Base-by-base conservation (phyloP, 2,329 filamentous ascomycete genomes). In the Hypoxylon sp. region DNA sequence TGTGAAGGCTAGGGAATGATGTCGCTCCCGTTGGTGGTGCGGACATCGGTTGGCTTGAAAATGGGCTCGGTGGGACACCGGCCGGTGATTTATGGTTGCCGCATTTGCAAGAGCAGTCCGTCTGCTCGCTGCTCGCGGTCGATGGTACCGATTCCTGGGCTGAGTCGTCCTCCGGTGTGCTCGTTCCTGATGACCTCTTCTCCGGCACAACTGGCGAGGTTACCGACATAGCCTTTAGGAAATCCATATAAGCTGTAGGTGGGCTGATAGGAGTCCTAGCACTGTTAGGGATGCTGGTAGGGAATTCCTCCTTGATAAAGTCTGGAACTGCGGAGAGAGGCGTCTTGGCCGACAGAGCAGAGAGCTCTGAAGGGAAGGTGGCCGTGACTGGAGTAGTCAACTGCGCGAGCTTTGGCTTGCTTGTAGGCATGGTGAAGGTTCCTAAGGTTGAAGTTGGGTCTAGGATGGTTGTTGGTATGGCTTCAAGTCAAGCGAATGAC, bases 261-360 rank as follows among this genome's bases (percentile, higher is more conserved):
- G 95, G 95, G 57, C 92, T 97, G 79, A 98, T 97, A 54, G 95
- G 95, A 3, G 95, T 98, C 82, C 90, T 91, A 64, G 89, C 81
- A 81, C 66, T 90, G 87, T 64, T 91, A 85, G 76, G 73, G 57
- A 74, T 78, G 81, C 66, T 90, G 87, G 63, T 91, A 85, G 76
- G 73, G 57, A 74, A 79, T 73, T 92, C 87, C 61, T 83, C 83
- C 80, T 95, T 95, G 84, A 95, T 88, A 74, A 87, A 85, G 63
- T 84, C 84, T 30, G 81, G 81, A n/a, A 81, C 70, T n/a, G 82
- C 82, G 20, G 90, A 90, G 77, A 92, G 85, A 54, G 92, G 92
- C 72, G 91, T 95, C 72, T 87, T 88, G 51, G 90, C 88, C 71
- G 89, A 89, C 64, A 89, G 85, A 74, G 90, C 90, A 66, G 86